Base-by-base conservation (phyloP, 2,329 filamentous ascomycete species). In the Colletotrichum orchidophilum region DNA sequence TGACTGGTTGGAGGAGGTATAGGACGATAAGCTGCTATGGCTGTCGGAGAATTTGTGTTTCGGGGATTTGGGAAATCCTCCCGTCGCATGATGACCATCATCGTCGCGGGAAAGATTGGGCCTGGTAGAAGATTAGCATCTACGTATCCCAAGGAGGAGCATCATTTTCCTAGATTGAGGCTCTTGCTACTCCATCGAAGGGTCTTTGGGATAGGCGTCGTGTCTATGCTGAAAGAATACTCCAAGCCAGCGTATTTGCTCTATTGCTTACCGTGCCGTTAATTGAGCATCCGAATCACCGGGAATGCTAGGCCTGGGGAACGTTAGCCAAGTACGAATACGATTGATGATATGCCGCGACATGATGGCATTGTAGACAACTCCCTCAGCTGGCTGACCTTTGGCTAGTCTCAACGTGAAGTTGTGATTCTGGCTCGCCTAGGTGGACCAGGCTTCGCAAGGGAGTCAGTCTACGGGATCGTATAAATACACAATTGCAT, bases 11-110 rank as follows among this genome's bases (percentile, higher is more conserved):
- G 86, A 84, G 3, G 85, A 85, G 21, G 82, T 82, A 75, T 84
- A 85, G 1, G 84, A 87, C 3, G 86, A 86, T 18, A 87, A 77
- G 66, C 85, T 89, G 80, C 86, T 87, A 63, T 83, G 82, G 73
- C 87, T 89, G 74, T 86, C 83, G 0, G 87, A 88, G 65, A 82
- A 83, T 75, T 82, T 85, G 78, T 86, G 84, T 49, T 73, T 75
- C n/a, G 73, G 73, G 21, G 73, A 74, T 13, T 73, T 70, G n/a
- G 73, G 73, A 26, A 72, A 69, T 7, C 73, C 74, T 26, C 68
- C 69, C 2, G 75, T 66, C 2, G 72, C 59, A 21, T 71, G 57
- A 12, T 68, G 68, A 5, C 76, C 27, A 63, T 73, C 73, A 29
- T 73, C 71, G 24, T 72, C 73, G 13, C 64, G 62, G 7, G 68